These are phyloP conservation scores for Curvularia spicifera DNA, from an alignment of 2,329 filamentous ascomycete genomes.

Conservation along the genomic window DNA sequence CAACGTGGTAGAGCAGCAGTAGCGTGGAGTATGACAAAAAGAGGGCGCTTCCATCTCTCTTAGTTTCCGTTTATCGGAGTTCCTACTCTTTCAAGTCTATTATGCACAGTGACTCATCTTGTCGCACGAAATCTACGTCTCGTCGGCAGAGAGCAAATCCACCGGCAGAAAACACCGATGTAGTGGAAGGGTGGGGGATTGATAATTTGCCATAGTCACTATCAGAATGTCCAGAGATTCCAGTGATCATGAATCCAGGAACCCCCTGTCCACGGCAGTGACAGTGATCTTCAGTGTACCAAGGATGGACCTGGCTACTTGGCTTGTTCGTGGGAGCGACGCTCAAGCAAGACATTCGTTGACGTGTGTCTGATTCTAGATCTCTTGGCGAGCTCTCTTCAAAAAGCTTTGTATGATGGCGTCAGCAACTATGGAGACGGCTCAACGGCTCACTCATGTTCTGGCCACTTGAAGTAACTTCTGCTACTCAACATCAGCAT, in stretches of 20 bases:
- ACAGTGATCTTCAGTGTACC: background rate
- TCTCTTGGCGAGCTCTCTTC: background rate
- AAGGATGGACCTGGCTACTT: background rate
- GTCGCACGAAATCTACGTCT: constrained; percentile 4
- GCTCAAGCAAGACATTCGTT: background rate
- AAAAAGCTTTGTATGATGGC: background rate
- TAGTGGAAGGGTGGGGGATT: background rate
- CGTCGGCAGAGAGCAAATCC: background rate
- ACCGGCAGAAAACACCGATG: background rate
- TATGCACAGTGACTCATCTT: constrained; percentile 17
- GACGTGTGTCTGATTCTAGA: background rate
- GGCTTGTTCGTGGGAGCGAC: background rate
- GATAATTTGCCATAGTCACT: background rate
- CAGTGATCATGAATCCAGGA: background rate
- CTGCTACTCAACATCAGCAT: background rate
- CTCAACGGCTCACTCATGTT: background rate
- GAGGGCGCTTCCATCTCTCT: constrained; percentile 4
- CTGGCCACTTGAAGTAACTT: background rate
- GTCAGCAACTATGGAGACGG: background rate
- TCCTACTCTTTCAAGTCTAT: constrained; percentile 21
- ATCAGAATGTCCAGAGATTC: background rate
- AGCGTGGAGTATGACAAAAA: background rate
- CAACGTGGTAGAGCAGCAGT: constrained; percentile 5
- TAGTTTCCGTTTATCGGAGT: constrained; percentile 13
- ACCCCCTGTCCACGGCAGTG: background rate